Evolutionary conservation across 768 basidiomycete genomes (phyloP), one percentile per base, ranked within the genome.

Genomic region (Panaeolus papilionaceus): DNA sequence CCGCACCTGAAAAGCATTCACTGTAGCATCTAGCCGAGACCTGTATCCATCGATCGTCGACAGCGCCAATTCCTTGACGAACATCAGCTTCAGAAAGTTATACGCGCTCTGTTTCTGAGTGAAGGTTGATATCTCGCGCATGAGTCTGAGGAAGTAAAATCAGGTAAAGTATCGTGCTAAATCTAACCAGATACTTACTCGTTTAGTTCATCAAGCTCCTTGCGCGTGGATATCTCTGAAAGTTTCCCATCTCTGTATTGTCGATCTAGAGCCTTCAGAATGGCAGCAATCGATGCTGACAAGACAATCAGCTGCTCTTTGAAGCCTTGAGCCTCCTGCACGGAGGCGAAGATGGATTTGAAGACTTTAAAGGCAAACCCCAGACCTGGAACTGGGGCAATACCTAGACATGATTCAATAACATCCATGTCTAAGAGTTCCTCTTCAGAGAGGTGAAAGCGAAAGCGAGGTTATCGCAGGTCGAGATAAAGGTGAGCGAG

Each of bases 1-100:
- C 33, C 66, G 6, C 11, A 73, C 72, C 39, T 71, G 65, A 49
- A 73, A 71, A 44, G 71, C 69, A 38, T 64, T 49, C 20, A 70
- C 63, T 38, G 61, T 62, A 23, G 65, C 38, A 14, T 63, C 61
- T 39, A 70, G 65, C 61, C 71, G 67, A 7, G 62, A 62, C 45
- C 70, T 67, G 45, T 64, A 73, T 12, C 63, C 38, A 11, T 71
- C 71, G 58, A 73, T 73, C 20, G 68, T 23, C 12, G n/a, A 44
- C 58, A 54, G 38, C 10, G 58, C 20, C 23, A 64, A 44, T 11
- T 70, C 63, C 23, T 42, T 54, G 10, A 38, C 16, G 26, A 64
- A 47, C n/a, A 71, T 39, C 2, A 62, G 42, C 54, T 64, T 69
- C 38, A 71, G 40, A 38, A 71, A 69, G 20, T 68, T 62, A 33